Evolutionary conservation across 2,329 filamentous ascomycete genomes (phyloP).

Genomic region (Colletotrichum scovillei): DNA sequence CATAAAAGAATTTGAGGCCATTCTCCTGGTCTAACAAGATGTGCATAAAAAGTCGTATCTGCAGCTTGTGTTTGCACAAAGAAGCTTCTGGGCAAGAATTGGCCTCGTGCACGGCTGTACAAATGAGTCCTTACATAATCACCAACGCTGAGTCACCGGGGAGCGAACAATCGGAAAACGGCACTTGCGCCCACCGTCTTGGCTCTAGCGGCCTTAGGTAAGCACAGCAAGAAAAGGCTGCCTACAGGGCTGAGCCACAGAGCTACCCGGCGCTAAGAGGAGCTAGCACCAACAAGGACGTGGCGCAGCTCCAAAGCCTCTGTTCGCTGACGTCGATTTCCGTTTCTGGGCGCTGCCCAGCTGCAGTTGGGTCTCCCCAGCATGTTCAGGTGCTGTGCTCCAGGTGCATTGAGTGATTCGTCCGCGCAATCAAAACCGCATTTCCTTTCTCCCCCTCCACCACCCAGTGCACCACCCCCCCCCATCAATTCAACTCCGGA

Average conservation of each 20-base stretch:
- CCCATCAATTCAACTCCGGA: constrained; percentile 13
- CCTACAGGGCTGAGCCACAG: constrained; percentile 26
- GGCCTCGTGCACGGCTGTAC: neutral
- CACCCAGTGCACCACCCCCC: neutral
- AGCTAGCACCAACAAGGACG: neutral
- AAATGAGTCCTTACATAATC: too few relatives aligned
- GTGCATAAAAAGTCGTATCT: neutral
- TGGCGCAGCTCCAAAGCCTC: constrained; percentile 24
- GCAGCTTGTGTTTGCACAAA: neutral
- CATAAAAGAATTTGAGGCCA: neutral
- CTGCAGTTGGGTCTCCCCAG: constrained; percentile 24
- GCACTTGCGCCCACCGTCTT: neutral
- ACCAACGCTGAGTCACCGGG: too few relatives aligned
- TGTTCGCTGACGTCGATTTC: constrained; percentile 40
- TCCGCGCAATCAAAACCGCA: constrained; percentile 33
- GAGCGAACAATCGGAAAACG: neutral
- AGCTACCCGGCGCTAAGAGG: neutral
- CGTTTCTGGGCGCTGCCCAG: constrained; percentile 1
- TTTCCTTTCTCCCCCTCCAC: constrained; percentile 3
- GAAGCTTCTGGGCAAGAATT: neutral
- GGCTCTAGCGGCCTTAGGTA: neutral
- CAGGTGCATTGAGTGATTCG: constrained; percentile 22
- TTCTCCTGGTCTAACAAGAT: neutral
- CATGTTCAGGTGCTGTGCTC: neutral
- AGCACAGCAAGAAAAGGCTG: neutral